Evolutionary conservation across 2,329 filamentous ascomycete species (phyloP).

Genomic region (Aschersonia sp.): DNA sequence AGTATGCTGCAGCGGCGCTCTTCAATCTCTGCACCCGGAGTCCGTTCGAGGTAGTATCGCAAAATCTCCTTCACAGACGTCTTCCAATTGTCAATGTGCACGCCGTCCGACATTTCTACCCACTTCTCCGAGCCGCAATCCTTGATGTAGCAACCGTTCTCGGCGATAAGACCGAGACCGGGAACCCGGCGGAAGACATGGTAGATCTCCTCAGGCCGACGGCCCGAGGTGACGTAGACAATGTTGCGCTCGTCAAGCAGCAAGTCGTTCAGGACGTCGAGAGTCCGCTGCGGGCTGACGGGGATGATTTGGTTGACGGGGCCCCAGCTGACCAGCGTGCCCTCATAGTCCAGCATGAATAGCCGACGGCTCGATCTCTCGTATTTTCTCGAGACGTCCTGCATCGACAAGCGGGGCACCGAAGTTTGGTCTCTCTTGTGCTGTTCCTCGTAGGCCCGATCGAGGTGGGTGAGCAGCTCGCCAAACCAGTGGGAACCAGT

Average conservation of each 20-base stretch:
- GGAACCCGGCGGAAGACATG: conserved; percentile 72
- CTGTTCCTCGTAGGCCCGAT: conserved; percentile 70
- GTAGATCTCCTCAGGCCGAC: conserved; percentile 77
- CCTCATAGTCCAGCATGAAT: conserved; percentile 89
- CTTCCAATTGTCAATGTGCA: conserved; percentile 66
- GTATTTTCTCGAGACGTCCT: conserved; percentile 51
- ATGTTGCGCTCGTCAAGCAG: conserved; percentile 67
- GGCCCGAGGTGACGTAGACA: conserved; percentile 88
- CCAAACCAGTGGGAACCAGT: conserved; percentile 78
- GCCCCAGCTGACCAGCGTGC: conserved; percentile 78
- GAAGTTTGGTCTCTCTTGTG: conserved; percentile 71
- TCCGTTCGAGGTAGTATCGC: conserved; percentile 78
- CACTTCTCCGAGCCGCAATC: conserved; percentile 54
- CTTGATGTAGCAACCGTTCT: conserved; percentile 86
- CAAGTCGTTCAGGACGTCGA: conserved; percentile 71
- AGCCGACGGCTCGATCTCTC: conserved; percentile 50
- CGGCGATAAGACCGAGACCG: conserved; percentile 76
- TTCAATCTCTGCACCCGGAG: conserved; percentile 76
- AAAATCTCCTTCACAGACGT: conserved; percentile 68
- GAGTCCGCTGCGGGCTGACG: conserved; percentile 67
- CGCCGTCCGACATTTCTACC: conserved; percentile 62
- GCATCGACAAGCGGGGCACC: conserved; percentile 69
- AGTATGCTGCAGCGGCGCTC: conserved; percentile 83
- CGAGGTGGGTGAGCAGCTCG: conserved; percentile 56
- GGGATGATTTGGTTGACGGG: conserved; percentile 73